Evolutionary conservation across 768 basidiomycete genomes (phyloP).

Genomic region (Suillus occidentalis): DNA sequence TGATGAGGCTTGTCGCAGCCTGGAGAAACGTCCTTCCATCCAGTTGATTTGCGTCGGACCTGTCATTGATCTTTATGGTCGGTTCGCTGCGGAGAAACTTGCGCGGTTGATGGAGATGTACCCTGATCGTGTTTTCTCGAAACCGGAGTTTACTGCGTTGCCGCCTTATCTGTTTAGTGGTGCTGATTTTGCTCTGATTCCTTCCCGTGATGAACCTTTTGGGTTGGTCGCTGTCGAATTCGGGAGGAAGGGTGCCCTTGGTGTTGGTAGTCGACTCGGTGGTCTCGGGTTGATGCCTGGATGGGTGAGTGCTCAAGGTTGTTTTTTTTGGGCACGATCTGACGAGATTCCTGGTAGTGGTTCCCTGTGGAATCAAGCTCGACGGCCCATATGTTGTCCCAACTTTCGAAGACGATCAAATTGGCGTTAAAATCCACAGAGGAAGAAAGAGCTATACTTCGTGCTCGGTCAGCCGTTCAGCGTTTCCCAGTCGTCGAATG

Average conservation of each 20-base stretch:
- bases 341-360: conserved; percentile 55
- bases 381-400: conserved; percentile 92
- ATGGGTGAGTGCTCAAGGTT: conserved; percentile 63
- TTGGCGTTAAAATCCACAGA: conserved; percentile 88
- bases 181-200: conserved; percentile 93
- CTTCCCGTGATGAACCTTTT: conserved; percentile 95
- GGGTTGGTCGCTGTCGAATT: conserved; percentile 96
- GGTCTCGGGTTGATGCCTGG: conserved; percentile 97
- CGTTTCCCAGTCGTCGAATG: conserved; percentile 98
- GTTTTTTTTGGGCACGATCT: not conserved
- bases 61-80: conserved; percentile 93
- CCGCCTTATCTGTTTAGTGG: conserved; percentile 94
- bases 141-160: conserved; percentile 92
- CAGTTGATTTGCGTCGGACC: conserved; percentile 90
- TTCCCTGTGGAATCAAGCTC: conserved; percentile 95
- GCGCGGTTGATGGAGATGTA: conserved; percentile 93
- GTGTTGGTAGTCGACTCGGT: conserved; percentile 91
- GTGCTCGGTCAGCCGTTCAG: conserved; percentile 91
- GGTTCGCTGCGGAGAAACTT: conserved; percentile 93
- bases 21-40: conserved; percentile 83
- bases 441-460: conserved; percentile 89
- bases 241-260: conserved; percentile 93
- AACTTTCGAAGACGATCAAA: conserved; percentile 92
- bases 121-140: conserved; percentile 92
- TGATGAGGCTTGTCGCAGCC: conserved; percentile 37